Evolutionary conservation across 768 basidiomycete species (phyloP), one percentile per base, ranked within the genome.

Genomic region (Cubamyces sp.): DNA sequence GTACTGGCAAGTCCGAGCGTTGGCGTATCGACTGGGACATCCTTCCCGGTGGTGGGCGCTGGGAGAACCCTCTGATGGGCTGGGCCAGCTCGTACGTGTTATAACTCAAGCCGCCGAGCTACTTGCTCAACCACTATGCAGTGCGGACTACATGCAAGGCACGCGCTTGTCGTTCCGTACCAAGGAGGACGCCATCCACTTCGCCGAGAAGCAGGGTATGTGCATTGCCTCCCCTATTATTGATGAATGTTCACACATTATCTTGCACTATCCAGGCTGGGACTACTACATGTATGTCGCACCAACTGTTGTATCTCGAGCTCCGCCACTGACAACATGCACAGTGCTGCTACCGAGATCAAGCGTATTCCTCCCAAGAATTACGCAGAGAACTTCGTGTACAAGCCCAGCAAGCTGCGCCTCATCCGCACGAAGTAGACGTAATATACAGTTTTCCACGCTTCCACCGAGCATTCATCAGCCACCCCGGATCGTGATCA

Each of bases 11-110:
- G 76, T 84, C 86, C 12, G 84, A 90, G 66, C 87, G 90, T 68
- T 99, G 96, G 96, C 81, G 93, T 66, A 86, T 99, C 70, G 96
- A 98, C 75, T 98, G 88, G 81, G 96, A 98, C 69, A 87, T 87
- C 59, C 79, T 98, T n/a, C 86, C 85, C 60, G 94, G 96, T 37
- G 87, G 84, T 28, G 94, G 92, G 14, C 84, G 96, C 54, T 99
- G 96, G 96, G 95, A 98, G 82, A 99, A 98, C 72, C 93, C 94
- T 4, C 74, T 99, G 67, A 99, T 98, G 93, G 96, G 96, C 46
- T 99, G 85, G 81, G 96, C 95, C 0, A 92, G 89, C 79, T 94
- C 94, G 91, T 96, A 73, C 76, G 91, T 83, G 11, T n/a, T 23
- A 5, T 16, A 7, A 12, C 43, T 12, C 23, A 9, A 16, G 8